Conservation (phyloP, 306 rosid species). For the Medicago ruthenica region DNA sequence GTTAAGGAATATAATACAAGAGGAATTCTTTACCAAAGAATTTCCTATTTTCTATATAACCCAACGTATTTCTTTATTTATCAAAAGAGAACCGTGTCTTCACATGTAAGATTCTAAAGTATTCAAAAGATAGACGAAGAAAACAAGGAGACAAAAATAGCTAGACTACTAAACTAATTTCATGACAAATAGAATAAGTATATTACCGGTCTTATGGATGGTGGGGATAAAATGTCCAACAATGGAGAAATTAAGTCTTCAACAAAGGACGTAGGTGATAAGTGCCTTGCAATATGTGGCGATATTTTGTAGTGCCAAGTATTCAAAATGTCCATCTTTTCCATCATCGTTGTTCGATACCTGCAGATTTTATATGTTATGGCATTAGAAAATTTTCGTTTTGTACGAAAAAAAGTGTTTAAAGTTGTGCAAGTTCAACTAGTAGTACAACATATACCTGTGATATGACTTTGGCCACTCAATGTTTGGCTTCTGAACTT, state of each 20-base stretch:
- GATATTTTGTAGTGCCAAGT: constrained; percentile 78
- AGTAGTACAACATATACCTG: constrained; percentile 60
- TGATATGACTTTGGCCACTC: constrained; percentile 92
- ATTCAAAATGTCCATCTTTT: constrained; percentile 73
- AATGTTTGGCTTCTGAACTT: constrained; percentile 87
- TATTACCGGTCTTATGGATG: constrained; percentile 79
- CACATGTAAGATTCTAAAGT: not conserved
- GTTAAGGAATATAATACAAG: constrained; percentile 10
- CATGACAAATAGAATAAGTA: constrained; percentile 36
- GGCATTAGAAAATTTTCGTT: constrained; percentile 26
- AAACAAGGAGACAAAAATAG: constrained; percentile 20
- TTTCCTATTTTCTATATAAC: constrained; percentile 25
- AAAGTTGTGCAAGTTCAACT: constrained; percentile 37
- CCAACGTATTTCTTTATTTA: constrained; percentile 7
- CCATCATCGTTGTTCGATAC: constrained; percentile 64
- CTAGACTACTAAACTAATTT: constrained; percentile 7
- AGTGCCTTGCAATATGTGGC: constrained; percentile 75
- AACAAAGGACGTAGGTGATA: constrained; percentile 70
- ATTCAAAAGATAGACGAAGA: constrained; percentile 23
- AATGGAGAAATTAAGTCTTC: constrained; percentile 84
- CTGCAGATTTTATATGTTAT: constrained; percentile 53
- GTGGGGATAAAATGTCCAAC: constrained; percentile 85
- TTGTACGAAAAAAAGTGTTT: constrained; percentile 31
- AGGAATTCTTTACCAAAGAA: constrained; percentile 1
- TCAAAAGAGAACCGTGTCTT: constrained; percentile 7